Base-by-base conservation (phyloP, 768 basidiomycete genomes). In the Pleurotus tuber-regium region DNA sequence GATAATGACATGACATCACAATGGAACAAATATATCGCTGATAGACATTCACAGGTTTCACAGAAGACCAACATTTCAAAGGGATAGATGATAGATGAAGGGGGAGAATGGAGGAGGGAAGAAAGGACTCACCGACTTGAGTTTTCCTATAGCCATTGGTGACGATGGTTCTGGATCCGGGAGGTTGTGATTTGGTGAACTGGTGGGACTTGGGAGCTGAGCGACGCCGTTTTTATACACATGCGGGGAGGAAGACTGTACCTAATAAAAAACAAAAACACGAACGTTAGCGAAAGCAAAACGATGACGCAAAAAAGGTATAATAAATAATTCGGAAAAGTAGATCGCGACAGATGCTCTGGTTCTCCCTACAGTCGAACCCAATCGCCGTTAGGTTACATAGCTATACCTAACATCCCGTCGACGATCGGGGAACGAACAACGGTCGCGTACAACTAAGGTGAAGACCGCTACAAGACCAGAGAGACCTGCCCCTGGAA, bases 91-190 rank as follows among this genome's bases (percentile, higher is more conserved):
- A 44, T n/a, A 19, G 43, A 28, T 25, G 23, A 21, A 42, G 18
- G 40, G 40, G 30, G 14, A 31, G 23, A 42, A 42, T 24, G 40
- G 40, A 42, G 23, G 18, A 24, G 14, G 40, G 40, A 42, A 23
- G 18, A 24, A 24, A 12, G 23, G 18, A 31, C 46, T 47, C 30
- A 48, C 46, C 29, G 46, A 48, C 31, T 48, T 48, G 46, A 48
- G 12, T 30, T 48, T 48, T 19, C 46, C 31, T 16, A 48, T 48
- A 31, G 46, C 46, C 46, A 48, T 48, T 4, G 46, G 31, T 29
- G 28, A 14, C 9, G 46, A 16, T 23, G 18, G n/a, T 16, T 29
- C 29, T 2, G 30, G 46, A 6, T 38, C 36, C 19, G 36, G n/a
- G 4, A 31, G 46, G 10, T 21, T 28, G 16, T 29, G 30, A 24